Base-by-base conservation (phyloP, 306 rosid species). In the Corylus americana region DNA sequence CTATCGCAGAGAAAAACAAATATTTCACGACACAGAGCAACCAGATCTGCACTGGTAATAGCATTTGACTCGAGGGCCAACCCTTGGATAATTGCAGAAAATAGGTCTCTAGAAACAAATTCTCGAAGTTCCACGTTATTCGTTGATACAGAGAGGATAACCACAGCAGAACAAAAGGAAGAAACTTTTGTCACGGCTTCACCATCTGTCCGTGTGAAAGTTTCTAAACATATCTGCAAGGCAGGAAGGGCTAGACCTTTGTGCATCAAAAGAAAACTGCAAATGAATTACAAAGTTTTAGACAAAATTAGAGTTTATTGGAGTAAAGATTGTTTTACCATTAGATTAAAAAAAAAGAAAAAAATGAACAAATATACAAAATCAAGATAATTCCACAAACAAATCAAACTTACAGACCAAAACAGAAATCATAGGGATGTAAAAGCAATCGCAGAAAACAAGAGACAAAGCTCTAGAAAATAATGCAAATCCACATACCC, bases 1-100 rank as follows among this genome's bases (percentile, higher is more conserved):
- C 99, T 87, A 72, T 91, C 98, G 47, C 89, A 80, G 68, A 96
- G 94, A 88, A 88, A 85, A 31, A 96, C 72, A 70, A 90, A 96
- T 79, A 96, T 96, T 81, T 96, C 99, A 22, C 98, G 99, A 79
- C 97, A 91, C 75, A 91, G 92, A 74, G 83, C 90, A 77, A 96
- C 87, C 58, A 96, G 88, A 55, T 96, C 99, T 81, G 98, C 90
- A 87, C 99, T 90, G 80, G 91, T 85, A 64, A 93, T 82, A 74
- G 97, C 94, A 82, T 96, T 96, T 50, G 99, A 96, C 83, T 96
- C 99, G 0, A 90, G 99, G 76, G 98, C 75, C 83, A 96, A 84
- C 57, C 97, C 94, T 86, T 87, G 92, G 77, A 96, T 93, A 44
- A 91, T 78, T 55, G 96, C 87, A 71, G 98, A 84, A 85, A 96